Conservation (phyloP, 2,329 filamentous ascomycete species). For the Microcyclospora pomicola region DNA sequence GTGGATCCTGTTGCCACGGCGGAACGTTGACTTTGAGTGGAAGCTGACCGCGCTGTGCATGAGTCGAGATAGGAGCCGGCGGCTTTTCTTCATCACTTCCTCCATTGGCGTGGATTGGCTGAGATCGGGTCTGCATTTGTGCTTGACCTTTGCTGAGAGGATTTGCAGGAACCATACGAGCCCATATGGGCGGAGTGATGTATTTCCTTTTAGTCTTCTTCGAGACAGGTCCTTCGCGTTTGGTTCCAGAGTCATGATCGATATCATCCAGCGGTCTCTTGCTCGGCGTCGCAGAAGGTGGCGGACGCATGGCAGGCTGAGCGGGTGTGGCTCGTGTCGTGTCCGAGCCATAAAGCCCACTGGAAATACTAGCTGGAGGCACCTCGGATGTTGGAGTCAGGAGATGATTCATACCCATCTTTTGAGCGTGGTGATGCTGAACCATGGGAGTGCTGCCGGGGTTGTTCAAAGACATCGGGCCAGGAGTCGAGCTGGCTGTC, state of each 20-base stretch:
- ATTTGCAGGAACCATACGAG: constrained; percentile 17
- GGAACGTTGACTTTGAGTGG: too few relatives aligned
- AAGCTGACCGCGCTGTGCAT: too few relatives aligned
- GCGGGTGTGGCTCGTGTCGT: background rate
- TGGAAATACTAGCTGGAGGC: background rate
- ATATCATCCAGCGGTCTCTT: constrained; percentile 2
- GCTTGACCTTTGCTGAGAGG: too few relatives aligned
- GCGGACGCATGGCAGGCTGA: constrained; percentile 2
- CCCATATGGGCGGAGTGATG: constrained; percentile 21
- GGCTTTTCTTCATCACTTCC: too few relatives aligned
- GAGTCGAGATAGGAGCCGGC: too few relatives aligned
- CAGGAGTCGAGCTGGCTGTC: too few relatives aligned
- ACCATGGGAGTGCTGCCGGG: constrained; percentile 1
- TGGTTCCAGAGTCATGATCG: constrained; percentile 13
- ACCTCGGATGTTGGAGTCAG: constrained; percentile 14
- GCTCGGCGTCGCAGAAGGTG: constrained; percentile 1
- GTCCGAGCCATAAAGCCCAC: too few relatives aligned
- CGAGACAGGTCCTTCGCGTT: constrained; percentile 9
- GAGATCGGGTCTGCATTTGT: too few relatives aligned
- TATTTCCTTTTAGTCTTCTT: constrained; percentile 15
- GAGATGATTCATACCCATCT: constrained; percentile 19
- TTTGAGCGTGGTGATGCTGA: constrained; percentile 14
- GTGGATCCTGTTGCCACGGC: constrained; percentile 8
- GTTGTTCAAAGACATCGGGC: too few relatives aligned
- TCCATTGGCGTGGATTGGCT: too few relatives aligned